Evolutionary conservation across 1,139 yeast genomes (phyloP).

Genomic region (Magnusiomyces magnusii): DNA sequence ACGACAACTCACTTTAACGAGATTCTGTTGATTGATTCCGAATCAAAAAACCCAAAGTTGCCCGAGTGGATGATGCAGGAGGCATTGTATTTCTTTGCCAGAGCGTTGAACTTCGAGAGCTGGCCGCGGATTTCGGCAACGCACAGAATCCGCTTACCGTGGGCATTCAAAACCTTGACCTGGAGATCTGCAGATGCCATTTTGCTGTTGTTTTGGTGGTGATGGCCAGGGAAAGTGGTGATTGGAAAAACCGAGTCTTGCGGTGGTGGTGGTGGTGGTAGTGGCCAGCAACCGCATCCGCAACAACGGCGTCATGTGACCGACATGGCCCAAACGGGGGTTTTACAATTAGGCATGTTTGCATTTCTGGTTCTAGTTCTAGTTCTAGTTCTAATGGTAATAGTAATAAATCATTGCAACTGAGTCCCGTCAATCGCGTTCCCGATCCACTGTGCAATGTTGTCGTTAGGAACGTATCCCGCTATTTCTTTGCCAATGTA

Average conservation of each 20-base stretch:
- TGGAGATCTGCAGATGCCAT: too few species aligned
- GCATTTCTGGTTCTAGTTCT: too few species aligned
- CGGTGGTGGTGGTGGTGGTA: too few species aligned
- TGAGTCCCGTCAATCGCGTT: conserved; percentile 2
- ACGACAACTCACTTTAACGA: conserved; percentile 28
- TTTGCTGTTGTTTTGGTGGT: too few species aligned
- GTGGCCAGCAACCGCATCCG: too few species aligned
- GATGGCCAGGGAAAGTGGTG: too few species aligned
- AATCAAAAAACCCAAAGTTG: conserved; percentile 70
- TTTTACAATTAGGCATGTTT: too few species aligned
- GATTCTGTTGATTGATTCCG: conserved; percentile 47
- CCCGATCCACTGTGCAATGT: conserved; percentile 2
- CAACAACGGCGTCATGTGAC: too few species aligned
- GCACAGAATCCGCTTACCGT: conserved; percentile 41
- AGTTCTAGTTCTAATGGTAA: too few species aligned
- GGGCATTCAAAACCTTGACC: not conserved
- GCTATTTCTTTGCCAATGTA: conserved; percentile 6
- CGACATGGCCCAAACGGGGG: too few species aligned
- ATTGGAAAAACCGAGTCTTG: too few species aligned
- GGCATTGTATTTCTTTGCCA: conserved; percentile 43
- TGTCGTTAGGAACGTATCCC: conserved; percentile 3
- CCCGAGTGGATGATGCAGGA: conserved; percentile 62
- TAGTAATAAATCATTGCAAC: not conserved
- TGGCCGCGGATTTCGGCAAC: conserved; percentile 52
- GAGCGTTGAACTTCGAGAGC: conserved; percentile 40